phyloP scores from a whole-genome alignment of 371 early-diverging fungal species.

The Dichotomocladium elegans region DNA sequence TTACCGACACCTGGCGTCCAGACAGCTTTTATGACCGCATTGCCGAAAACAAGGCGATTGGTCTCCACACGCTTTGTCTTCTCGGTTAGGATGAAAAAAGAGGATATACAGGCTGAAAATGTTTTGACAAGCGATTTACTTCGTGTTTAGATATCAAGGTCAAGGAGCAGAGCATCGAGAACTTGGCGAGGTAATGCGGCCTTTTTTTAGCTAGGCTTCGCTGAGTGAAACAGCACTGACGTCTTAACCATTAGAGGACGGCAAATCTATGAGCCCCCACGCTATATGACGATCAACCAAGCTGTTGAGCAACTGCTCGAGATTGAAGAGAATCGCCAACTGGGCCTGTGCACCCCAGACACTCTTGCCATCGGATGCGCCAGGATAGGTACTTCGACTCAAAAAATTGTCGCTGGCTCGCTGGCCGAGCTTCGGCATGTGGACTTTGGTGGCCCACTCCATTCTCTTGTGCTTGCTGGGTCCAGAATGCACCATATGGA shows the following conservation, averaged over 20 bases:
- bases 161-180: slow-evolving; percentile 95
- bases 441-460: slow-evolving; percentile 94
- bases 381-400: slow-evolving; percentile 84
- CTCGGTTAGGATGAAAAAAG: slow-evolving; percentile 57
- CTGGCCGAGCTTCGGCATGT: slow-evolving; percentile 73
- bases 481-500: slow-evolving; percentile 92
- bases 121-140: too few relatives aligned
- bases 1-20: slow-evolving; percentile 95
- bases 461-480: slow-evolving; percentile 94
- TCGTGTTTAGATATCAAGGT: slow-evolving; percentile 93
- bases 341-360: slow-evolving; percentile 71
- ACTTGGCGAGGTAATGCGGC: slow-evolving; percentile 82
- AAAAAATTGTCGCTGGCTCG: slow-evolving; percentile 86
- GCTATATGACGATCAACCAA: slow-evolving; percentile 97
- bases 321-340: slow-evolving; percentile 73
- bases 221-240: too few relatives aligned
- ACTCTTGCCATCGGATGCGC: slow-evolving; percentile 94
- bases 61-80: slow-evolving; percentile 97
- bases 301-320: slow-evolving; percentile 93
- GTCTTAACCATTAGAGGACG: slow-evolving; percentile 56
- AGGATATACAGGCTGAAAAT: too few relatives aligned
- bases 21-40: slow-evolving; percentile 97
- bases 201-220: too few relatives aligned
- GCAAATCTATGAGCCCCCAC: slow-evolving; percentile 93
- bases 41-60: slow-evolving; percentile 77